phyloP scores from a whole-genome alignment of 2,329 filamentous ascomycete species.

The Colletotrichum noveboracense region DNA sequence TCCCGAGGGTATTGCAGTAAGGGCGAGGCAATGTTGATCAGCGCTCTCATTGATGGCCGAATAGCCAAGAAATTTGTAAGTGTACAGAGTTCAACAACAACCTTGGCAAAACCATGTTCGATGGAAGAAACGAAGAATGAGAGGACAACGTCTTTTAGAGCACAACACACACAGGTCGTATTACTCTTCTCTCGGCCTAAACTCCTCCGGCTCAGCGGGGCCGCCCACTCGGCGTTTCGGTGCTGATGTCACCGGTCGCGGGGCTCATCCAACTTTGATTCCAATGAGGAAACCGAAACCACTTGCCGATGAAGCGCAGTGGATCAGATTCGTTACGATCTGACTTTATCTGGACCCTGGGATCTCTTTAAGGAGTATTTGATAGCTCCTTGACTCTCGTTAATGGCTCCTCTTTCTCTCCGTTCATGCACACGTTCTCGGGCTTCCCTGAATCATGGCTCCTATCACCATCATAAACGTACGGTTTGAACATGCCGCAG shows the following conservation, averaged over 20 bases:
- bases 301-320: not conserved
- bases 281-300: not conserved
- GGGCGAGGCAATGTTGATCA: not conserved
- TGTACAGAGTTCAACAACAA: not conserved
- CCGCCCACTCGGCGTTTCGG: not conserved
- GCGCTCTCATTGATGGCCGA: accelerated
- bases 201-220: constrained; percentile 2
- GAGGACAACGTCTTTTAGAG: not conserved
- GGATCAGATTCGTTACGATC: not conserved
- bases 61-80: not conserved
- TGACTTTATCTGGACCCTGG: not conserved
- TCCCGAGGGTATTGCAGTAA: not conserved
- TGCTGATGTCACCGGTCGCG: constrained; percentile 14
- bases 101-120: not conserved
- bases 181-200: not conserved
- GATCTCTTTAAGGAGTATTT: not conserved
- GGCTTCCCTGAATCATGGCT: not conserved
- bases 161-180: no score
- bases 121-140: not conserved
- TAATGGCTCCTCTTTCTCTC: not conserved
- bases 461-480: not conserved
- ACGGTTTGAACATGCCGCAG: constrained; percentile 23
- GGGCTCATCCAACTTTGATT: not conserved
- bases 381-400: not conserved
- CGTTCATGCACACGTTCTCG: not conserved